Evolutionary conservation across 1,284 basidiomycete genomes (phyloP).

Genomic region (Phlebopus sp.): DNA sequence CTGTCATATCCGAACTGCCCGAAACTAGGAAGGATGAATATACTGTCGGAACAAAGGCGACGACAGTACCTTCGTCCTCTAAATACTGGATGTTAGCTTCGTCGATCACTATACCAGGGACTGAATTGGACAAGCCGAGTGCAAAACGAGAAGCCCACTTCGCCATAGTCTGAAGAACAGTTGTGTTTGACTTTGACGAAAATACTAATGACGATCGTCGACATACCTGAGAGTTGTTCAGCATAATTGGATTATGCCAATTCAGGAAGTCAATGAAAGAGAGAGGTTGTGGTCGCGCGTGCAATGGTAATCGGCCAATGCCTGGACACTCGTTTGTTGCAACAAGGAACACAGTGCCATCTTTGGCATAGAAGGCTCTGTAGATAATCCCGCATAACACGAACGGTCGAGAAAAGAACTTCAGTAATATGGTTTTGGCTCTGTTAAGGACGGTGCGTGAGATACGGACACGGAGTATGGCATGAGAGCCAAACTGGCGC

Average conservation of each 20-base stretch:
- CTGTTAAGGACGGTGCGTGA: constrained; percentile 28
- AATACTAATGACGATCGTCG: background rate
- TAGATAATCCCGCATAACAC: constrained; percentile 42
- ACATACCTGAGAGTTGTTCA: constrained; percentile 32
- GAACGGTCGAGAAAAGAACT: constrained; percentile 39
- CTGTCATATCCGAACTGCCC: constrained; percentile 46
- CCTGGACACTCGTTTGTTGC: constrained; percentile 38
- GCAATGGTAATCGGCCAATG: constrained; percentile 30
- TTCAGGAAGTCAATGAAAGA: constrained; percentile 20
- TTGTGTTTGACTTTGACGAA: background rate
- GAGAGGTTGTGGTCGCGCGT: constrained; percentile 28
- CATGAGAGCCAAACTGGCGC: constrained; percentile 44
- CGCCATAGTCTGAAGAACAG: constrained; percentile 43
- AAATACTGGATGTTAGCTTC: constrained; percentile 26
- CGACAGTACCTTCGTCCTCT: constrained; percentile 39
- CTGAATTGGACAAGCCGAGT: constrained; percentile 40
- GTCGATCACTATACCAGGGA: constrained; percentile 29
- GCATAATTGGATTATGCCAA: constrained; percentile 24
- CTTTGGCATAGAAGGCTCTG: constrained; percentile 44
- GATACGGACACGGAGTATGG: constrained; percentile 42
- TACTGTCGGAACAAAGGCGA: background rate
- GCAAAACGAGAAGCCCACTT: constrained; percentile 52
- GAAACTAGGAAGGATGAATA: background rate
- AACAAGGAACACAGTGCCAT: constrained; percentile 41
- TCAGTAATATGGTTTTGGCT: constrained; percentile 23